These are phyloP conservation scores for Colletotrichum paranaense DNA, from an alignment of 2,329 filamentous ascomycete species.

Conservation along the genomic window DNA sequence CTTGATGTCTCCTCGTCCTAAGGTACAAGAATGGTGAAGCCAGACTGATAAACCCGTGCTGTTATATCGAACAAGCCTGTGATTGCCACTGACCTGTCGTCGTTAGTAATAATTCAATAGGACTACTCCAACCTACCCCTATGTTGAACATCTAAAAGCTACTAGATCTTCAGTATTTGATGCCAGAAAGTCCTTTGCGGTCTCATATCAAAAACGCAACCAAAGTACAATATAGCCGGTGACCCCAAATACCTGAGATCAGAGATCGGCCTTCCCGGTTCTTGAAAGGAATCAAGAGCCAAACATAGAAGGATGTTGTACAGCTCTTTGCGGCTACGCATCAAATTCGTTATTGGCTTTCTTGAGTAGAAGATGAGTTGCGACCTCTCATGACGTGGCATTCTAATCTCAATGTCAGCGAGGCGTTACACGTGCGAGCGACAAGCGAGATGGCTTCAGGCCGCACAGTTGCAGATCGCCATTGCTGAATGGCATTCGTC, in stretches of 20 bases:
- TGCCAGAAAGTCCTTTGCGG: background rate
- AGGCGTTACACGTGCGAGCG: background rate
- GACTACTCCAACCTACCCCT: too few relatives aligned
- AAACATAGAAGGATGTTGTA: background rate
- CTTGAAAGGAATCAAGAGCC: background rate
- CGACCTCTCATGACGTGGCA: background rate
- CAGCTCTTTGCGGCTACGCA: background rate
- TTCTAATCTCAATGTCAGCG: too few relatives aligned
- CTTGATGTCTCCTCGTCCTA: background rate
- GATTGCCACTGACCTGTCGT: background rate
- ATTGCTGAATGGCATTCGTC: background rate
- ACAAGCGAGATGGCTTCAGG: background rate
- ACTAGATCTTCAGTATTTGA: background rate
- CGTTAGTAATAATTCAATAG: too few relatives aligned
- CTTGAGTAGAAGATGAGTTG: background rate
- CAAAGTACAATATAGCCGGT: background rate
- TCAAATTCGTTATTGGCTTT: background rate
- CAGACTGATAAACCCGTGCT: background rate
- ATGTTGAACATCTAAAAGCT: background rate
- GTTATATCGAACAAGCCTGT: background rate
- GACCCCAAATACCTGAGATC: too few relatives aligned
- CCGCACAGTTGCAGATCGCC: background rate
- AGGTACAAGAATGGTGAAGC: too few relatives aligned
- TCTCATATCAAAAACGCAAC: background rate
- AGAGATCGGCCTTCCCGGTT: background rate